Percentiles rank a stretch among this genome's conserved stretches.
phyloP scores from a whole-genome alignment of 129 eudicot species.

The Saposhnikovia divaricata region DNA sequence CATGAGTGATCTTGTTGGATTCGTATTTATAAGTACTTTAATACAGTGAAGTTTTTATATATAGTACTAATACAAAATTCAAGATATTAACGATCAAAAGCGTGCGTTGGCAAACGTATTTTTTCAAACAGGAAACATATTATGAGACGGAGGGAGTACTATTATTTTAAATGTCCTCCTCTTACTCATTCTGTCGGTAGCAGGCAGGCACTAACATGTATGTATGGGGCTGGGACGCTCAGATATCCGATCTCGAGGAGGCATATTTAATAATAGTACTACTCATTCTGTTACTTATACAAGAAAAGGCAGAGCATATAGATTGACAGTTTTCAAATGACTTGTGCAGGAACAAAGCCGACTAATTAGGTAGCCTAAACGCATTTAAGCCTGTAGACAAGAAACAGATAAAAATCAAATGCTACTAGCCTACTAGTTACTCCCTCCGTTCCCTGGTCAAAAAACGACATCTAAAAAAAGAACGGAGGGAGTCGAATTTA shows the following conservation, averaged over 20 bases:
- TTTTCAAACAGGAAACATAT: no score
- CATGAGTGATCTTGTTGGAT: no score
- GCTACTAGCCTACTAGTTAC: no score
- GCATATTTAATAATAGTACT: neutral
- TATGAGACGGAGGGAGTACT: no score
- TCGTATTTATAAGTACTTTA: no score
- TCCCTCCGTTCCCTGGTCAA: no score
- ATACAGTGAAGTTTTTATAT: no score
- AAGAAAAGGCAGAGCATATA: neutral
- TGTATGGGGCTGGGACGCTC: neutral
- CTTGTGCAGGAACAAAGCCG: neutral
- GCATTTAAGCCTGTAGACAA: neutral
- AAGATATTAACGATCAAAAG: no score
- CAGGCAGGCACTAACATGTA: neutral
- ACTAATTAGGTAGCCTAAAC: neutral
- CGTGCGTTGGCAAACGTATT: no score
- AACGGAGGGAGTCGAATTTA: no score
- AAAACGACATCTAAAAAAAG: no score
- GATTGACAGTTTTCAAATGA: neutral
- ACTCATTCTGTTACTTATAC: neutral
- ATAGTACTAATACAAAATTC: no score
- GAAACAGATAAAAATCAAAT: neutral
- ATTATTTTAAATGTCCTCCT: neutral
- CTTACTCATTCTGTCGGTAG: neutral
- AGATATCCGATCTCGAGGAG: conserved; percentile 4